phyloP scores from a whole-genome alignment of 148 eudicot genomes.

The Hydrangea macrophylla region DNA sequence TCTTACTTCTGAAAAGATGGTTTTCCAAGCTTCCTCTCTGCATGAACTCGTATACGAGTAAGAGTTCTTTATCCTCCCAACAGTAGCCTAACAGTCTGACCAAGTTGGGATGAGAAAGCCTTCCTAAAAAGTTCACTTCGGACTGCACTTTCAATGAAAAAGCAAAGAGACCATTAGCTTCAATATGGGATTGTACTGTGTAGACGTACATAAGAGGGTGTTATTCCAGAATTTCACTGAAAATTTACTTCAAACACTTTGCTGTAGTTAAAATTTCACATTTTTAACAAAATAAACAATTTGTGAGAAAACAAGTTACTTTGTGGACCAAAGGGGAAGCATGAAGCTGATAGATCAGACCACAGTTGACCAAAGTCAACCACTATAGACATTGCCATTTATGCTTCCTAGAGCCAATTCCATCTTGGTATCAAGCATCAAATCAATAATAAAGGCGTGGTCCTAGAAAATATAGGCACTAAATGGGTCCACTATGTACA shows the following conservation, averaged over 20 bases:
- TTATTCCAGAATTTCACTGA: not conserved
- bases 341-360: not conserved
- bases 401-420: not conserved
- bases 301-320: not conserved
- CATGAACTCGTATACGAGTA: constrained; percentile 60
- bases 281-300: not conserved
- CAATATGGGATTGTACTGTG: not conserved
- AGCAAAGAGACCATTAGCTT: not conserved
- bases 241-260: not conserved
- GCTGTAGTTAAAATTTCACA: not conserved
- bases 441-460: too few species aligned
- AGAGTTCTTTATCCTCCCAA: constrained; percentile 50
- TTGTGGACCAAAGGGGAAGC: not conserved
- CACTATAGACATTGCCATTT: not conserved
- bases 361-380: not conserved
- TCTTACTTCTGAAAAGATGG: constrained; percentile 61
- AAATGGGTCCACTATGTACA: too few species aligned
- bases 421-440: not conserved
- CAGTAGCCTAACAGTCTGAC: constrained; percentile 62
- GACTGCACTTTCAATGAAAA: constrained; percentile 36
- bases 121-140: constrained; percentile 58
- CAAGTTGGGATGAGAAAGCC: constrained; percentile 54
- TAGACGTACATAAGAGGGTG: not conserved
- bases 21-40: constrained; percentile 61
- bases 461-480: too few species aligned